Percentiles rank a stretch among this genome's conserved stretches.
Evolutionary conservation across 495 filamentous ascomycete species (phyloP).

Genomic region (Talaromyces proteolyticus): DNA sequence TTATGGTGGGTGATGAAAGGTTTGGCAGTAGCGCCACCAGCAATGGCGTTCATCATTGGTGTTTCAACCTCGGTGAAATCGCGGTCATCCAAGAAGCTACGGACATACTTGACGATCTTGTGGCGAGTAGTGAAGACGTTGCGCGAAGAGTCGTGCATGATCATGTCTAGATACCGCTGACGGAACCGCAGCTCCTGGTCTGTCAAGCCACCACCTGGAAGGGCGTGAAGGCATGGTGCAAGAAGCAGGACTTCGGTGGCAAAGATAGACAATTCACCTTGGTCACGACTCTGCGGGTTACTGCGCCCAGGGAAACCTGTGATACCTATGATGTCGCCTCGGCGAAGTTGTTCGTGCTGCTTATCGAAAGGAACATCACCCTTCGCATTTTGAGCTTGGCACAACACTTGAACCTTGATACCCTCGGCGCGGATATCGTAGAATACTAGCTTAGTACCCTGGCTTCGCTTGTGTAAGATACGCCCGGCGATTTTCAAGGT

Average conservation of each 20-base stretch:
- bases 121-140: conserved; percentile 76
- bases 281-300: conserved; percentile 77
- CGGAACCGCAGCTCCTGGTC: conserved; percentile 90
- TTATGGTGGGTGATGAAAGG: conserved; percentile 95
- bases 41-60: conserved; percentile 94
- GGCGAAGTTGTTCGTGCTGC: conserved; percentile 84
- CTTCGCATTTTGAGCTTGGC: conserved; percentile 67
- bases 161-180: conserved; percentile 88
- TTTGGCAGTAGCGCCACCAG: conserved; percentile 92
- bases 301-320: conserved; percentile 86
- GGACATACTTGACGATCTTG: conserved; percentile 81
- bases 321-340: conserved; percentile 89
- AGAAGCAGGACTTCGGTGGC: conserved; percentile 79
- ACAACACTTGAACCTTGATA: conserved; percentile 84
- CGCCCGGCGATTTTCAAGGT: conserved; percentile 72
- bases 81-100: conserved; percentile 75
- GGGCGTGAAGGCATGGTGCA: conserved; percentile 87
- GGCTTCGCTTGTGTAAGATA: conserved; percentile 82
- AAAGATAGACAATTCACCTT: conserved; percentile 91
- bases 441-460: conserved; percentile 83
- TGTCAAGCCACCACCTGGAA: conserved; percentile 91
- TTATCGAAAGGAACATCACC: conserved; percentile 63
- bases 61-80: conserved; percentile 96
- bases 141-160: conserved; percentile 84
- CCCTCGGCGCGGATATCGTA: conserved; percentile 88